Conservation (phyloP, 495 filamentous ascomycete genomes). For the Tuber microsphaerosporum region DNA sequence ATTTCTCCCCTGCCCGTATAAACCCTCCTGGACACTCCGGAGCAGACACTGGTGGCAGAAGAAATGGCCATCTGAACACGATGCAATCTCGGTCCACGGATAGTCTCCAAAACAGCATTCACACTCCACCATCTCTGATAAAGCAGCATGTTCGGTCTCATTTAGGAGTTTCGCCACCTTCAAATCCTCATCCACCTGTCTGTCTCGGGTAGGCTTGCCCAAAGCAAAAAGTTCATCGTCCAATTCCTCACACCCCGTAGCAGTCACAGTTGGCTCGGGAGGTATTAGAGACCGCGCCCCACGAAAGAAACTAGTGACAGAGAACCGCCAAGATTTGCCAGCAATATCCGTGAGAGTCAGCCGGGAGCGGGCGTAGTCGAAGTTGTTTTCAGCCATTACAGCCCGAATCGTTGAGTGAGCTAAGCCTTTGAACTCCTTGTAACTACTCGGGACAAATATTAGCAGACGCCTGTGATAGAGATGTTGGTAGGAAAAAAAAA, state of each 20-base stretch:
- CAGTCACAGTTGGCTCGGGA: slow-evolving; percentile 57
- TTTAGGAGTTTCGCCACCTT: slow-evolving; percentile 62
- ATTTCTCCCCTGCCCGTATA: slow-evolving; percentile 86
- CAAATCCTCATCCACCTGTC: slow-evolving; percentile 59
- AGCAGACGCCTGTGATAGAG: background rate
- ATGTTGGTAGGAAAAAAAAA: background rate
- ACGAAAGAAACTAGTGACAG: slow-evolving; percentile 65
- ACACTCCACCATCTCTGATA: slow-evolving; percentile 67
- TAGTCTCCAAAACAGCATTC: slow-evolving; percentile 77
- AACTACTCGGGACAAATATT: slow-evolving; percentile 41
- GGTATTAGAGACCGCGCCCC: slow-evolving; percentile 52
- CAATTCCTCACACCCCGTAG: slow-evolving; percentile 70
- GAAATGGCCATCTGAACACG: slow-evolving; percentile 69
- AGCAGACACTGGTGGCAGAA: slow-evolving; percentile 81
- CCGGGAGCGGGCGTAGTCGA: slow-evolving; percentile 72
- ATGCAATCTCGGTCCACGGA: slow-evolving; percentile 72
- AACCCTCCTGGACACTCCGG: slow-evolving; percentile 67
- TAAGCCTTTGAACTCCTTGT: slow-evolving; percentile 76
- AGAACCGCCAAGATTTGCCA: slow-evolving; percentile 77
- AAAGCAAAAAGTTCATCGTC: slow-evolving; percentile 67
- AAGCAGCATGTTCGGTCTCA: slow-evolving; percentile 65
- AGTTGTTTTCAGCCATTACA: slow-evolving; percentile 85
- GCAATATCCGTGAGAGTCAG: slow-evolving; percentile 66
- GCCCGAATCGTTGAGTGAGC: slow-evolving; percentile 73
- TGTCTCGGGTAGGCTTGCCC: slow-evolving; percentile 50